These are phyloP conservation scores for Backusella sp. DNA, from an alignment of 192 early-diverging fungal species.

Conservation along the genomic window DNA sequence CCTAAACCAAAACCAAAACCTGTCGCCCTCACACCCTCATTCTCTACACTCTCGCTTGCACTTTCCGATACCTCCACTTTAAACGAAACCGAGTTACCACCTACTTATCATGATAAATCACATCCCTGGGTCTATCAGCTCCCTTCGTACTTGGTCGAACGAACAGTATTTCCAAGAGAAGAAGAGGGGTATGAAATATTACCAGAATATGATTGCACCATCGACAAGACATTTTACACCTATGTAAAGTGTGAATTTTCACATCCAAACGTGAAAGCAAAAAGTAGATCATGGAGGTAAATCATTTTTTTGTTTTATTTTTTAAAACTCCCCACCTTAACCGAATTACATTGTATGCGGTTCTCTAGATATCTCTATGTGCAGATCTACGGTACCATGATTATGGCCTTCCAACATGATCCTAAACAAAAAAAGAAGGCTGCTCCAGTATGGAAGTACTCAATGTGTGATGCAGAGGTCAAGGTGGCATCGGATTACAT, in stretches of 20 bases:
- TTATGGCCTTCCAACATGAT: not conserved
- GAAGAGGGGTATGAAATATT: constrained; percentile 47
- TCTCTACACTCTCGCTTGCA: not conserved
- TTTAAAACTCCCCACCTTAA: not conserved
- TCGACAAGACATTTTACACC: constrained; percentile 41
- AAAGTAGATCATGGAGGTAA: constrained; percentile 49
- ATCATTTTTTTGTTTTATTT: not conserved
- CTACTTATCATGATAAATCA: constrained; percentile 14
- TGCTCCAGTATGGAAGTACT: constrained; percentile 35
- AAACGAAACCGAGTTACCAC: not conserved
- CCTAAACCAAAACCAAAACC: not conserved
- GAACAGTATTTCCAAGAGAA: constrained; percentile 18
- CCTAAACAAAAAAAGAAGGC: constrained; percentile 9
- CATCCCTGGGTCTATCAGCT: constrained; percentile 17
- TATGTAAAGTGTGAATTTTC: constrained; percentile 46
- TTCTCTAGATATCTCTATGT: not conserved
- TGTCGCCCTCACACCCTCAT: not conserved
- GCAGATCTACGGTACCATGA: not conserved
- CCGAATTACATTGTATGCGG: constrained; percentile 8
- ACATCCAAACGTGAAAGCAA: constrained; percentile 29
- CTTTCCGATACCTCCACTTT: not conserved
- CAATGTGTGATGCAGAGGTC: constrained; percentile 43
- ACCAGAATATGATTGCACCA: constrained; percentile 47
- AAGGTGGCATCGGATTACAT: constrained; percentile 43
- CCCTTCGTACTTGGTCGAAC: not conserved